Evolutionary conservation across 208 protist species (phyloP), one percentile per base, ranked within the genome.

Genomic region (Angomonas desouzai): DNA sequence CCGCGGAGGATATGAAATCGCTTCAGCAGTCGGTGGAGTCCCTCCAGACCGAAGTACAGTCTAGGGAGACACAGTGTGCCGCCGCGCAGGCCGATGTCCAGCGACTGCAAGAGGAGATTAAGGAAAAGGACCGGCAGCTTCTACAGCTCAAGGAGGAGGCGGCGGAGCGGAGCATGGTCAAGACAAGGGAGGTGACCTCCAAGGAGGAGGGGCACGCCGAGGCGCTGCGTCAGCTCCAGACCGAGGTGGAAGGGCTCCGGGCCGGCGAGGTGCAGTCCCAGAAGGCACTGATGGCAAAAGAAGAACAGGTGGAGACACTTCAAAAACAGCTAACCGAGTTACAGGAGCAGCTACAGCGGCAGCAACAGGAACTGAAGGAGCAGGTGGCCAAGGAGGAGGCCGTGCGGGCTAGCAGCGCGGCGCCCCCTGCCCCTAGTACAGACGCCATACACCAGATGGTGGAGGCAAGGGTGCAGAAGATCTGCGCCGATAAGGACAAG

Each of bases 101-200:
- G 25, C 45, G 70, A 51, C 66, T 74, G 29, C 55, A 70, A 43
- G 59, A 76, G 25, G 66, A 74, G 45, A 48, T 89, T 13, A 63
- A 68, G 1, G 64, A 79, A 55, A 36, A 77, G 6, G 64, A 22
- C 0, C 60, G 53, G 6, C 23, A 73, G 13, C 67, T 70, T 22
- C 34, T 77, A 0, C 72, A 86, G 64, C 72, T 88, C 11, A 51
- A 76, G 4, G 81, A 88, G 57, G 81, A 80, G 66, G 65, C 55
- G 23, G 60, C 49, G 11, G 80, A 86, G 66, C 60, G 85, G 23
- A 69, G 73, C 25, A 45, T 68, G 20, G 51, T 85, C 25, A 60
- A 61, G 48, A 48, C 59, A 18, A 76, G 70, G 10, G 56, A 81
- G 23, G 73, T 72, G 29, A 72, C 66, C 32, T 25, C 81, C 83